Conservation (phyloP, 495 filamentous ascomycete genomes). For the Penicillium salamii region DNA sequence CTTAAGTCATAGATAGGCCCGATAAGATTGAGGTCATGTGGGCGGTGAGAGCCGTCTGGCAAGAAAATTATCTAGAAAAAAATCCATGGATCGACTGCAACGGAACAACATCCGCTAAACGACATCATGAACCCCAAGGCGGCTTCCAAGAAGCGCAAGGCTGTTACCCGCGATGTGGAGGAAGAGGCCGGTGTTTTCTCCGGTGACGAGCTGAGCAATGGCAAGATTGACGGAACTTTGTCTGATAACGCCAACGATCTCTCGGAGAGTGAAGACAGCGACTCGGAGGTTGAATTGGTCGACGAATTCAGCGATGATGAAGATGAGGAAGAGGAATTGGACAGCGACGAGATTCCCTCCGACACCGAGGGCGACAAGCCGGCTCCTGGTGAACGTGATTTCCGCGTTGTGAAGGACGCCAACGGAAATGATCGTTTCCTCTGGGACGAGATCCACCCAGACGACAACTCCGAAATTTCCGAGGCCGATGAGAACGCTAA, state of each 20-base stretch:
- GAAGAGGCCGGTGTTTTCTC: conserved; percentile 52
- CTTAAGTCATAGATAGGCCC: conserved; percentile 19
- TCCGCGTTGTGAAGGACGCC: conserved; percentile 58
- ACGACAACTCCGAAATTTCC: conserved; percentile 92
- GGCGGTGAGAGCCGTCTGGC: conserved; percentile 35
- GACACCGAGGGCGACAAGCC: conserved; percentile 32
- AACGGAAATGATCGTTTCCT: conserved; percentile 73
- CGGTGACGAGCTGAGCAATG: conserved; percentile 63
- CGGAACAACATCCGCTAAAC: conserved; percentile 9
- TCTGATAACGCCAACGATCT: conserved; percentile 56
- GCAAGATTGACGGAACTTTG: conserved; percentile 62
- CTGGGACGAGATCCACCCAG: conserved; percentile 87
- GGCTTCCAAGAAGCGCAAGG: conserved; percentile 56
- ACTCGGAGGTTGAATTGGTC: conserved; percentile 44
- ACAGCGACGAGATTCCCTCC: conserved; percentile 53
- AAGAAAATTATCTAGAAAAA: conserved; percentile 32
- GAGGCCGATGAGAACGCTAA: conserved; percentile 77
- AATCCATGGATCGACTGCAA: conserved; percentile 21
- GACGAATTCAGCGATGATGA: conserved; percentile 44
- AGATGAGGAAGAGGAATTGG: conserved; percentile 43
- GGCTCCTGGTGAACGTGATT: conserved; percentile 33
- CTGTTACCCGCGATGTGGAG: conserved; percentile 52
- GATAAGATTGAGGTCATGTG: conserved; percentile 43
- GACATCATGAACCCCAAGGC: conserved; percentile 36
- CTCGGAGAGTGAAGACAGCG: conserved; percentile 42